Evolutionary conservation across 352 stramenopile genomes (phyloP), one percentile per base, ranked within the genome.

Genomic region (Phytopythium ostracodes): DNA sequence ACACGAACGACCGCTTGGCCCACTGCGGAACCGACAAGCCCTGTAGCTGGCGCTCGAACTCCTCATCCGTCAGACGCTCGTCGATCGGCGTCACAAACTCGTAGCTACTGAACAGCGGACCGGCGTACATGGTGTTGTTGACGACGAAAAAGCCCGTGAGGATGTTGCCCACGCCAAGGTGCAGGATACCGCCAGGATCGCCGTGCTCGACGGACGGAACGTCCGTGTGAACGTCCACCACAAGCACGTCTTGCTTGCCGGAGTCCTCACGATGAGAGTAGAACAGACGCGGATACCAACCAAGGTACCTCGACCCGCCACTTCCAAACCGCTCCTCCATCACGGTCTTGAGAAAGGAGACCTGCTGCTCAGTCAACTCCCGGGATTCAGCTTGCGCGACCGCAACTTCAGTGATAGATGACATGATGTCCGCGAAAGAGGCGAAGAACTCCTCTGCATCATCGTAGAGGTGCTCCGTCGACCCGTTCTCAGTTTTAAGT

Each of bases 261-360:
- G 68, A 74, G 52, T 79, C 68, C n/a, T 74, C 53, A 5, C 53
- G 66, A 22, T 65, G 8, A 1, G 53, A 44, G 55, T 75, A 76
- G 27, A 79, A 79, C 12, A 79, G 56, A 2, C 43, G 54, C n/a
- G 71, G 71, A 35, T 79, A 80, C 70, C 72, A 77, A 1, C 59
- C 59, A 25, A 52, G 42, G 35, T 60, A 68, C 24, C 18, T 59
- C 14, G 53, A 24, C 35, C 10, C 44, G 20, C 56, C 56, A 29
- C 56, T 62, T 5, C 56, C 56, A 24, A 46, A 54, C 10, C 42
- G 25, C 33, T 60, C 46, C 33, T 72, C 62, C 64, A 70, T 73
- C 11, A 73, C 63, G 9, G 67, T 65, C 29, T 67, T 70, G 50
- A 70, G 55, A 50, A 73, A 70, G 2, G 31, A 33, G 17, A 63